A percentile compares a stretch with the other conserved stretches of the same genome.
Conservation (phyloP, 106 monocot genomes). For the Acanthochlamys bracteata region DNA sequence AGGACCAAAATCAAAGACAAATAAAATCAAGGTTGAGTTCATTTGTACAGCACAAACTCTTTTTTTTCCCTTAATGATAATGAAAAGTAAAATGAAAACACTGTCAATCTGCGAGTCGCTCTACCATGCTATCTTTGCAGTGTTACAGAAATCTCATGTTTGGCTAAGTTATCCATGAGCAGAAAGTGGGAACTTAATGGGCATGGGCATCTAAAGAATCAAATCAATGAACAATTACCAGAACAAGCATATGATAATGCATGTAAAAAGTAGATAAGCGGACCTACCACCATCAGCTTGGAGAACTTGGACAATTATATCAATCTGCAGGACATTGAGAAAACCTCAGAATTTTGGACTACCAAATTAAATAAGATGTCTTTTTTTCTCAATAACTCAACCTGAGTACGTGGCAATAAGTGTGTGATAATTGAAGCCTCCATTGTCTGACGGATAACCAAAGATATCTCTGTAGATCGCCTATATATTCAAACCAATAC, state of each 20-base stretch:
- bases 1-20: neutral
- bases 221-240: neutral
- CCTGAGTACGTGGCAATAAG: constrained; percentile 78
- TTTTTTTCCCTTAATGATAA: too few relatives aligned
- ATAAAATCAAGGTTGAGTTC: neutral
- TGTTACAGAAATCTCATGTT: too few relatives aligned
- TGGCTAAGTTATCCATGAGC: too few relatives aligned
- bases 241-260: neutral
- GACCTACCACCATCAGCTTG: constrained; percentile 90
- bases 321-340: constrained; percentile 38
- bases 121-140: too few relatives aligned
- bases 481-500: constrained; percentile 14
- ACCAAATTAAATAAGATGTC: neutral
- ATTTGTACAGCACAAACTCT: too few relatives aligned
- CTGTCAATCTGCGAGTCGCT: too few relatives aligned
- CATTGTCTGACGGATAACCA: constrained; percentile 80
- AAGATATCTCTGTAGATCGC: constrained; percentile 81
- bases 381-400: constrained; percentile 3
- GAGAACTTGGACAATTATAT: constrained; percentile 91
- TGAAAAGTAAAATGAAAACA: too few relatives aligned
- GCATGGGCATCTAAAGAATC: neutral
- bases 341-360: neutral
- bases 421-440: constrained; percentile 70
- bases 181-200: neutral
- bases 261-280: neutral